phyloP scores from a whole-genome alignment of 139 green algal genomes.

The Micractinium conductrix region DNA sequence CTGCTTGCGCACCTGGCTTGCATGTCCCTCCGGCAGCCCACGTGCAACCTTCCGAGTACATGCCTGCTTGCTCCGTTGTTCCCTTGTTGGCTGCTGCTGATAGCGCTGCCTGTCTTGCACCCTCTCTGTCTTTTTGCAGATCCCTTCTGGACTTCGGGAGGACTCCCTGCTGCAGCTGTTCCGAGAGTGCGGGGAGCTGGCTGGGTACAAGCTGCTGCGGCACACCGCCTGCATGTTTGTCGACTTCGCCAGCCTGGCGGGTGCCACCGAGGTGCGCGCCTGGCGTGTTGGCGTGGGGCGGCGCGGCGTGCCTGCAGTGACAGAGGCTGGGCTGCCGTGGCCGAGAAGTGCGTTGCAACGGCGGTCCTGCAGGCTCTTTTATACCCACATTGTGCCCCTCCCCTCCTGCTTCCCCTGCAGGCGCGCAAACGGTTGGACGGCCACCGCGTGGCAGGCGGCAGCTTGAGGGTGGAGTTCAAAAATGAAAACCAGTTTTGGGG shows the following conservation, averaged over 20 bases:
- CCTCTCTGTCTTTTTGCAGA: neutral
- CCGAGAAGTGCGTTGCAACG: too few relatives aligned
- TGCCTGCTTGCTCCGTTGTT: too few relatives aligned
- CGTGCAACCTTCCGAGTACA: neutral
- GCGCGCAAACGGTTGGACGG: constrained; percentile 34
- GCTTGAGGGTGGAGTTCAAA: constrained; percentile 41
- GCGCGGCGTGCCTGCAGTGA: too few relatives aligned
- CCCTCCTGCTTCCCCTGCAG: neutral
- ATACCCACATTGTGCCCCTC: neutral
- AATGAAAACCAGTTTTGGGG: constrained; percentile 42
- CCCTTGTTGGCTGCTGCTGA: too few relatives aligned
- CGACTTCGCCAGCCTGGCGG: constrained; percentile 41
- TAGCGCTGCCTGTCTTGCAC: neutral
- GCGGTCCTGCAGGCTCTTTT: too few relatives aligned
- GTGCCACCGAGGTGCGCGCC: constrained; percentile 31
- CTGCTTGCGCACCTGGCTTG: too few relatives aligned
- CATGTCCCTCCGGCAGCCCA: too few relatives aligned
- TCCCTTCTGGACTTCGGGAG: constrained; percentile 32
- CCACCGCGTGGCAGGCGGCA: constrained; percentile 4
- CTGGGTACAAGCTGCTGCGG: constrained; percentile 46
- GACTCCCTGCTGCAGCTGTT: constrained; percentile 48
- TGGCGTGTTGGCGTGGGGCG: too few relatives aligned
- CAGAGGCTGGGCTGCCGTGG: too few relatives aligned
- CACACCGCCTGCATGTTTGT: constrained; percentile 56
- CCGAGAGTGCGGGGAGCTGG: constrained; percentile 30